Evolutionary conservation across 2,329 filamentous ascomycete species (phyloP).

Genomic region (Penicillium expansum): DNA sequence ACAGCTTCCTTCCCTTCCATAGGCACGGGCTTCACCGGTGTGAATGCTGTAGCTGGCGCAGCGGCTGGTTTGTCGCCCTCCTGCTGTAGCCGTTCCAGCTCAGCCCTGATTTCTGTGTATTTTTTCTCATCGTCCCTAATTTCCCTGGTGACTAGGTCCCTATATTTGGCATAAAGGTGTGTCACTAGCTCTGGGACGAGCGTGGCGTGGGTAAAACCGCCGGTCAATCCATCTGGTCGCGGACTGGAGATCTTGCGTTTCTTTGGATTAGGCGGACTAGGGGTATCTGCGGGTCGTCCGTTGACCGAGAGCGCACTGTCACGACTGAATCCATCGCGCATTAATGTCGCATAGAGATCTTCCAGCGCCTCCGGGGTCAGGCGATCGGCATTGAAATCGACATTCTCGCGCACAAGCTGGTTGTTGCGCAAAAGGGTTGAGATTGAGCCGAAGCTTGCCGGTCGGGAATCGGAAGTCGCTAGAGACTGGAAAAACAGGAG

Average conservation of each 20-base stretch:
- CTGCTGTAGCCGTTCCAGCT: constrained; percentile 67
- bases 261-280: constrained; percentile 52
- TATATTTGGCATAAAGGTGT: constrained; percentile 72
- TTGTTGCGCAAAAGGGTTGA: constrained; percentile 74
- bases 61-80: constrained; percentile 51
- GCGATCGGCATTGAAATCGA: constrained; percentile 69
- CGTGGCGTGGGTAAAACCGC: constrained; percentile 64
- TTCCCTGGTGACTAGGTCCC: constrained; percentile 64
- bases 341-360: constrained; percentile 70
- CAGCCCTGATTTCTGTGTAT: constrained; percentile 61
- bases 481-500: constrained; percentile 81
- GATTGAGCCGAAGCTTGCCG: constrained; percentile 66
- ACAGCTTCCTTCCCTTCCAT: constrained; percentile 31
- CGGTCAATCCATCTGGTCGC: constrained; percentile 61
- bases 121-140: constrained; percentile 72
- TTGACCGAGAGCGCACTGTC: constrained; percentile 31
- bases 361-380: constrained; percentile 75
- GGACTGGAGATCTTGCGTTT: constrained; percentile 74
- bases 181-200: constrained; percentile 69
- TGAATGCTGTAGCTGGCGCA: constrained; percentile 2
- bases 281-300: constrained; percentile 25
- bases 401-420: constrained; percentile 66
- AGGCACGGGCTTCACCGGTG: constrained; percentile 14
- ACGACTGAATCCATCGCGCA: constrained; percentile 68
- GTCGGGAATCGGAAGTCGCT: constrained; percentile 63